These are phyloP conservation scores for Leavenworthia alabamica DNA, from an alignment of 345 rosid species.

Conservation along the genomic window DNA sequence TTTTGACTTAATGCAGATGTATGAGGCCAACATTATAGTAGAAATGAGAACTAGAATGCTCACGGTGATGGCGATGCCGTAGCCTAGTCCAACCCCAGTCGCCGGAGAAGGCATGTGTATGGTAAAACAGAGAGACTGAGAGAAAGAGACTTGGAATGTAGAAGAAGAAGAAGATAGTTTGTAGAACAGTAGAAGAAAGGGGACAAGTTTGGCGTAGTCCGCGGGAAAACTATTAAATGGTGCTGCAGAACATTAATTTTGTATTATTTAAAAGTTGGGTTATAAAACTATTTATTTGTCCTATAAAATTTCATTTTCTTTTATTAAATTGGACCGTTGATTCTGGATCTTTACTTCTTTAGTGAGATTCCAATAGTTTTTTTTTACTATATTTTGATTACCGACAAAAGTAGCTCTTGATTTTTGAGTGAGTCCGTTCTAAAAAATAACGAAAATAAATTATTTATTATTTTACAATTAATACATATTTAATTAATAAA, in stretches of 20 bases:
- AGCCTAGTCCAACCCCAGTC: slow-evolving; percentile 63
- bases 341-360: neutral
- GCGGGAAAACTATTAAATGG: slow-evolving; percentile 23
- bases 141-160: neutral
- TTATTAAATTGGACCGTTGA: slow-evolving; percentile 13
- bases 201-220: slow-evolving; percentile 31
- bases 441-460: too few relatives aligned
- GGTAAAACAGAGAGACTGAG: neutral
- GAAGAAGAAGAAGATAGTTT: neutral
- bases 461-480: too few relatives aligned
- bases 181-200: slow-evolving; percentile 9
- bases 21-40: slow-evolving; percentile 67
- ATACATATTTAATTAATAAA: too few relatives aligned
- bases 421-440: too few relatives aligned
- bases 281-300: slow-evolving; percentile 1
- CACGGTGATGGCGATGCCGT: slow-evolving; percentile 75
- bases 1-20: slow-evolving; percentile 53
- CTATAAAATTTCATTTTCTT: slow-evolving; percentile 20
- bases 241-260: slow-evolving; percentile 4
- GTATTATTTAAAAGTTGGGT: neutral
- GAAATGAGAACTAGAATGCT: slow-evolving; percentile 74
- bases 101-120: slow-evolving; percentile 44
- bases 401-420: too few relatives aligned
- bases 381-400: neutral
- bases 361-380: neutral